A percentile compares a stretch with the other conserved stretches of the same genome.
Evolutionary conservation across 2,329 filamentous ascomycete genomes (phyloP).

Genomic region (Phyllosticta citrichinensis): DNA sequence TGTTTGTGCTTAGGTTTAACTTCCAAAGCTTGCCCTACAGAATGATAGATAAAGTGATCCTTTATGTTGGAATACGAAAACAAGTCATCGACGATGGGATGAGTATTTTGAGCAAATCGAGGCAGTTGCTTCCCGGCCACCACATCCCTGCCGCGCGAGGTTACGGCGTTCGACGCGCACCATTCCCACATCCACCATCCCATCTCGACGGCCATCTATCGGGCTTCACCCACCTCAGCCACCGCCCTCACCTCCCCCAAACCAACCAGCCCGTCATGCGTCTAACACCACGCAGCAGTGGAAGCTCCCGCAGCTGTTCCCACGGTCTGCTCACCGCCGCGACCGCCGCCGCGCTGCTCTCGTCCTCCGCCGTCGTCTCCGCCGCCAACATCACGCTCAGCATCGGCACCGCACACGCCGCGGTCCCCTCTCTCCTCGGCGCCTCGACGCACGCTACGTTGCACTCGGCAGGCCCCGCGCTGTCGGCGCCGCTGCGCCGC

Average conservation of each 20-base stretch:
- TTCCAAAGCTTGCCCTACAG: no score
- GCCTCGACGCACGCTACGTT: constrained; percentile 55
- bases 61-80: no score
- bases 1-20: no score
- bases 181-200: constrained; percentile 4
- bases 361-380: neutral
- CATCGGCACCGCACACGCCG: constrained; percentile 12
- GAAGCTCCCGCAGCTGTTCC: neutral
- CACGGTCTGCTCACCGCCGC: neutral
- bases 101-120: neutral
- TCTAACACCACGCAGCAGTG: neutral
- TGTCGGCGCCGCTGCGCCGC: constrained; percentile 55
- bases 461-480: constrained; percentile 42
- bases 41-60: no score
- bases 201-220: neutral
- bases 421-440: constrained; percentile 5
- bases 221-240: neutral
- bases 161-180: constrained; percentile 1
- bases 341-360: neutral
- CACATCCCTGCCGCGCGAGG: neutral
- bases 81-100: no score
- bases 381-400: constrained; percentile 6
- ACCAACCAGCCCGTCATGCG: neutral
- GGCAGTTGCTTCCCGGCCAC: neutral
- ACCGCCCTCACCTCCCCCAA: neutral